Conservation (phyloP, 768 basidiomycete species). For the Lentinus tigrinus region DNA sequence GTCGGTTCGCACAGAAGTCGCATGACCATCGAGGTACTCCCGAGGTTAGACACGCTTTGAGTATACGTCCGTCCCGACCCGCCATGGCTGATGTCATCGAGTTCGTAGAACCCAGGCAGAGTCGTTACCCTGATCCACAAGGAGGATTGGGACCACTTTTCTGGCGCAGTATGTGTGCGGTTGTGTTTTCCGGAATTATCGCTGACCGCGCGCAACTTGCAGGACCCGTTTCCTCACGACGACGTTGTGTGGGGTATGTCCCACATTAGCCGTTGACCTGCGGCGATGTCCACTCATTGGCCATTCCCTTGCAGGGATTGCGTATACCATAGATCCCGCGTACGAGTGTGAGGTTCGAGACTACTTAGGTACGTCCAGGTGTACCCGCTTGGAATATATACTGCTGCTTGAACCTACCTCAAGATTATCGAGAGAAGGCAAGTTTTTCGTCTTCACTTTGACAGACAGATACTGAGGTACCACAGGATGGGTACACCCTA, state of each 20-base stretch:
- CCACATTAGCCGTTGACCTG: not conserved
- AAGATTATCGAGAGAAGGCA: slow-evolving; percentile 85
- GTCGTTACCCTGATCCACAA: slow-evolving; percentile 90
- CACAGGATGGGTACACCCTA: slow-evolving; percentile 86
- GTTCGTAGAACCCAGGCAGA: slow-evolving; percentile 75
- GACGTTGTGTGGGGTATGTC: slow-evolving; percentile 82
- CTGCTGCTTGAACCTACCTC: not conserved
- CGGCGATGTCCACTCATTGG: not conserved
- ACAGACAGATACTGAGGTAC: not conserved
- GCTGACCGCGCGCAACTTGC: not conserved
- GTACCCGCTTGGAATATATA: not conserved
- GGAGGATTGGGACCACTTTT: slow-evolving; percentile 82
- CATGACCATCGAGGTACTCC: slow-evolving; percentile 93
- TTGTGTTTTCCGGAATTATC: not conserved
- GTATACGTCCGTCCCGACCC: no score
- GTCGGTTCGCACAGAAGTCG: slow-evolving; percentile 87
- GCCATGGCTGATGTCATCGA: not conserved
- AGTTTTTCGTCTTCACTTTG: not conserved
- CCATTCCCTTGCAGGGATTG: slow-evolving; percentile 54
- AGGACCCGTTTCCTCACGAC: slow-evolving; percentile 71
- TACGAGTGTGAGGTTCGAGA: slow-evolving; percentile 76
- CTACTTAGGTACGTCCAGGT: slow-evolving; percentile 63
- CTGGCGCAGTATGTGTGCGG: slow-evolving; percentile 50
- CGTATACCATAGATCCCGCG: slow-evolving; percentile 81
- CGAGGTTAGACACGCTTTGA: slow-evolving; percentile 56